phyloP scores from a whole-genome alignment of 2,329 filamentous ascomycete species.

The Lasiodiplodia gonubiensis region DNA sequence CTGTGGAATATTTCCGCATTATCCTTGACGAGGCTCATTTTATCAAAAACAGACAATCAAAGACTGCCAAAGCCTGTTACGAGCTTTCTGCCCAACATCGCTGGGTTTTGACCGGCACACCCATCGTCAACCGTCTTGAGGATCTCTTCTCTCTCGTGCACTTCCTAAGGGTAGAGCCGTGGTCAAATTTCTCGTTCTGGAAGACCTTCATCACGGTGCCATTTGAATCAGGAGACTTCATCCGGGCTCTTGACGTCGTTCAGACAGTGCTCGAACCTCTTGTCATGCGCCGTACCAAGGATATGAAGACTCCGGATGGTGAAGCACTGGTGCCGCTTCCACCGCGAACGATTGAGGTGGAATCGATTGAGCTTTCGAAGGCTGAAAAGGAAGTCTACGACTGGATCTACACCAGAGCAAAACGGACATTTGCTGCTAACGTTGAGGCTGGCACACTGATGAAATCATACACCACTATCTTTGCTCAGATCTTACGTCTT shows the following conservation, averaged over 20 bases:
- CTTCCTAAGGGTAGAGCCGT: slow-evolving; percentile 93
- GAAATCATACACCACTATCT: slow-evolving; percentile 96
- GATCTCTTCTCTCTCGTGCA: slow-evolving; percentile 92
- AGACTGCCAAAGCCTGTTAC: slow-evolving; percentile 94
- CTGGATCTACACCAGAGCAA: slow-evolving; percentile 82
- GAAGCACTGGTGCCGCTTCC: slow-evolving; percentile 82
- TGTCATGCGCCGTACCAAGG: slow-evolving; percentile 94
- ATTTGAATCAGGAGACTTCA: slow-evolving; percentile 93
- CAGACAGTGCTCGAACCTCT: slow-evolving; percentile 95
- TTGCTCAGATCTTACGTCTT: slow-evolving; percentile 91
- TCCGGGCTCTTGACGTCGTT: slow-evolving; percentile 92
- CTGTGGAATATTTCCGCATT: slow-evolving; percentile 89
- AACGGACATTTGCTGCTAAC: slow-evolving; percentile 82
- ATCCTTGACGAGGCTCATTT: slow-evolving; percentile 95
- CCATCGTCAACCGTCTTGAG: slow-evolving; percentile 94
- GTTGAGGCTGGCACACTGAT: slow-evolving; percentile 90
- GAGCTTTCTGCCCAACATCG: slow-evolving; percentile 83
- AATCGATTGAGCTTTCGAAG: slow-evolving; percentile 83
- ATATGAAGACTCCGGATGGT: slow-evolving; percentile 94
- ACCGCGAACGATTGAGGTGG: slow-evolving; percentile 79
- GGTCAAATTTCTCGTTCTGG: slow-evolving; percentile 99
- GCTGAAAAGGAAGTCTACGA: slow-evolving; percentile 91
- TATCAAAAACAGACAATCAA: slow-evolving; percentile 86
- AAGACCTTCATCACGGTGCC: slow-evolving; percentile 97
- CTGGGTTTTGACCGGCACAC: slow-evolving; percentile 93